Base-by-base conservation (phyloP, 2,329 filamentous ascomycete genomes). In the Penicillium psychrosexuale region DNA sequence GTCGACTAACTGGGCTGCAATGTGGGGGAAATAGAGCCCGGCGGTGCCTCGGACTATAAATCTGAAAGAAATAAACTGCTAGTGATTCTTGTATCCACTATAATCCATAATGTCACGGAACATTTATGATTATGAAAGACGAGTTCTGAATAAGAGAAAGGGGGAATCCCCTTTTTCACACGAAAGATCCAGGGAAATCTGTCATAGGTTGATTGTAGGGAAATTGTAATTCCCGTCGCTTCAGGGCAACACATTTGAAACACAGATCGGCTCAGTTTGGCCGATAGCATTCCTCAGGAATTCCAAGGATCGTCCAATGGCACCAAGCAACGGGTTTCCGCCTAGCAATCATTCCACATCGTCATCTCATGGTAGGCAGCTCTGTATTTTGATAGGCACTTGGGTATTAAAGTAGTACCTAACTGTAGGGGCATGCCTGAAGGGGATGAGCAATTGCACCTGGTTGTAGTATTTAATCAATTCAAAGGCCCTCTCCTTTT, bases 221-320 rank as follows among this genome's bases (percentile, higher is more conserved):
- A 39, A 37, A 46, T 48, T 44, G n/a, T 45, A 43, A 34, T 37
- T 9, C 15, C 28, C n/a, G 46, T 19, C 47, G 49, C 28, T 46
- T 42, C 54, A 47, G 30, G 49, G 57, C 47, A 49, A 52, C 59
- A 36, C 59, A 62, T 52, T 57, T 63, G 61, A 65, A 63, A 65
- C 62, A 60, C 36, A 59, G 60, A 63, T 64, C 61, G 51, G 44
- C 58, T 58, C 61, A 42, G 54, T 59, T 61, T 62, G 55, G 58
- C 49, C 55, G 62, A 63, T 65, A 57, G 42, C 58, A 64, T 65
- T 64, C 62, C 62, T 61, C 62, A 60, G 62, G 48, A 59, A 61
- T 56, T 46, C 47, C 31, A 51, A 40, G 55, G 58, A 64, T 64
- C 62, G 58, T 36, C 62, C 62, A 64, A 65, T 64, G 31, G 56